Base-by-base conservation (phyloP, 2,329 filamentous ascomycete species). In the Alternaria novae-zelandiae region DNA sequence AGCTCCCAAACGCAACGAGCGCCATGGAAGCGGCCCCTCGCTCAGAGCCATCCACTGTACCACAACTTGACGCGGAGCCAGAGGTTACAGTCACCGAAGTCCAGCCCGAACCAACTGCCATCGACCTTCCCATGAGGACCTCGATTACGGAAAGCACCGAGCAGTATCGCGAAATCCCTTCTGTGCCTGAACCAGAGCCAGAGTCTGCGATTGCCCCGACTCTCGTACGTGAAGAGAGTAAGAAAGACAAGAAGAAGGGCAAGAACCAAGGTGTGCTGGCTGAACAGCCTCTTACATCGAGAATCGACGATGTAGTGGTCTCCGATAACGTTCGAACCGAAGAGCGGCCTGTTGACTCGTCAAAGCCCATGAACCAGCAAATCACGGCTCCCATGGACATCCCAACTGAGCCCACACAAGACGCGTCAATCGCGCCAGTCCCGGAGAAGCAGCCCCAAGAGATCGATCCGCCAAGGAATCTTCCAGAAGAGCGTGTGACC, bases 161-260 rank as follows among this genome's bases (percentile, higher is more conserved):
- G 10, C 43, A 54, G 21, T 45, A 55, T 36, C 36, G 9, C 9
- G 28, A 30, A 11, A 3, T 54, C n/a, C 30, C 51, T 23, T 20
- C 44, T 41, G 21, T 43, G 5, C 44, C 44, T 6, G 54, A 63
- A 17, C 59, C 64, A 12, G 54, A 63, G 26, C 63, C 64, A 53
- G 68, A 69, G 17, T 20, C 57, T 3, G 13, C 50, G 11, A 15
- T 54, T 69, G 57, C 63, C 17, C 63, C 74, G 57, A 49, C 62
- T 61, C 50, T 72, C 28, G 60, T 65, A 13, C 70, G 59, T 23
- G 71, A 71, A 54, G 70, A 70, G 54, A 77, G 70, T 61, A 76
- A 78, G 61, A 75, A 74, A 45, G 73, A 73, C 30, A 74, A 74
- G 61, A 74, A 74, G 61, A 80, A 78, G 61, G 69, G 57, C 26